A percentile compares a stretch with the other conserved stretches of the same genome.
Evolutionary conservation across 305 asterid species (phyloP).

Genomic region (Solanum aculeatissimum): DNA sequence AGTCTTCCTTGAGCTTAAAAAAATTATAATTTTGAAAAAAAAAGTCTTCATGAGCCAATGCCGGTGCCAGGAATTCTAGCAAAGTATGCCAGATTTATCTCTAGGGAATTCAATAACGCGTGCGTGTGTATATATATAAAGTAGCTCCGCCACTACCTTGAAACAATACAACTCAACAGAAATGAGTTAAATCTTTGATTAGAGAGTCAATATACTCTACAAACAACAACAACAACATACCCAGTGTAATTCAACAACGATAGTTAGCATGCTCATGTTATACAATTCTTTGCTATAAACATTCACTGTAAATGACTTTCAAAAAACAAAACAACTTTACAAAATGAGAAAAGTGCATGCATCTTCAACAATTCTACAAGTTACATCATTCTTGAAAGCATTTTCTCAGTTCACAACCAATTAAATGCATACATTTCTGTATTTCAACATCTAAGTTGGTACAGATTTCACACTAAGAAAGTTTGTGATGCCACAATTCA

Average conservation of each 20-base stretch:
- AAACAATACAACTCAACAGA: background rate
- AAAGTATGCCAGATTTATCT: background rate
- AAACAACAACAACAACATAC: background rate
- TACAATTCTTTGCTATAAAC: background rate
- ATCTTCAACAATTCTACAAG: background rate
- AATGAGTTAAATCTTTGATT: background rate
- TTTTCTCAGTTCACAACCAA: background rate
- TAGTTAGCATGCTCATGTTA: background rate
- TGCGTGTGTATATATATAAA: background rate
- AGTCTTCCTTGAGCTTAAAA: background rate
- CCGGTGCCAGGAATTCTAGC: background rate
- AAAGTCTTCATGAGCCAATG: background rate
- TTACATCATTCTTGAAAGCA: background rate
- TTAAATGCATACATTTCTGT: background rate
- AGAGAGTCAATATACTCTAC: background rate
- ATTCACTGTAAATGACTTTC: background rate
- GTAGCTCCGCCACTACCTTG: background rate
- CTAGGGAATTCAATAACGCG: background rate
- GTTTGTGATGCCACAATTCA: background rate
- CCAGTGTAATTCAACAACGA: background rate
- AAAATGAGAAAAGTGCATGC: background rate
- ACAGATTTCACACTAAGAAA: background rate
- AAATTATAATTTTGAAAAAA: no score
- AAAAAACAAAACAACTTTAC: background rate
- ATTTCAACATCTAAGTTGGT: background rate